Evolutionary conservation across 352 stramenopile species (phyloP), one percentile per base, ranked within the genome.

Genomic region (Globisporangium irregulare): DNA sequence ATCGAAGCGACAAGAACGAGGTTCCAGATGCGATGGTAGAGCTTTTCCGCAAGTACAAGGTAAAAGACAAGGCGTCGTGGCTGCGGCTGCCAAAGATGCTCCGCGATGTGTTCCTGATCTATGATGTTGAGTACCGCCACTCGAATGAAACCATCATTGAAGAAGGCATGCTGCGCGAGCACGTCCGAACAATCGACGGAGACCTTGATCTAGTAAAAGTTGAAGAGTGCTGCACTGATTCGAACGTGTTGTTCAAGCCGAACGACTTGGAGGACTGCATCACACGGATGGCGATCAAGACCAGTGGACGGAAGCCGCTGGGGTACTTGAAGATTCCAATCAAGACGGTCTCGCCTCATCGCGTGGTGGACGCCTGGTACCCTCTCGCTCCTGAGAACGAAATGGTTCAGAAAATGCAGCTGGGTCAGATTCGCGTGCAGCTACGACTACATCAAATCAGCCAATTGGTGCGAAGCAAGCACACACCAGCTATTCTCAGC

Each of bases 211-310:
- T 79, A 0, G 24, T 55, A 9, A 91, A 90, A 62, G 81, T 92
- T 4, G 64, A 77, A 4, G 81, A 91, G 32, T 74, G 71, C 4
- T 89, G 82, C 67, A 81, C 74, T 2, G 82, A 93, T 69, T 69
- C 87, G 1, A 93, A 93, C 62, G 60, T 90, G 32, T 51, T 86
- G 29, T 93, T 87, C 75, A 84, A 80, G 32, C 64, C 72, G 7
- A 87, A 72, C 20, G 80, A 93, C 27, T 59, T 93, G 9, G 84
- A 93, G 59, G 82, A 85, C 54, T 93, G 84, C 50, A 71, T 93
- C 34, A 83, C 73, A 2, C 79, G 80, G 10, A 87, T 93, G 70
- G 70, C 82, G 14, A 66, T 79, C 46, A 70, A 81, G 38, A 66
- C 63, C 41, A 78, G 76, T 20, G 79, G 70, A 0, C 71, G 77